Conservation (phyloP, 2,329 filamentous ascomycete species). For the Phialophora verrucosa region DNA sequence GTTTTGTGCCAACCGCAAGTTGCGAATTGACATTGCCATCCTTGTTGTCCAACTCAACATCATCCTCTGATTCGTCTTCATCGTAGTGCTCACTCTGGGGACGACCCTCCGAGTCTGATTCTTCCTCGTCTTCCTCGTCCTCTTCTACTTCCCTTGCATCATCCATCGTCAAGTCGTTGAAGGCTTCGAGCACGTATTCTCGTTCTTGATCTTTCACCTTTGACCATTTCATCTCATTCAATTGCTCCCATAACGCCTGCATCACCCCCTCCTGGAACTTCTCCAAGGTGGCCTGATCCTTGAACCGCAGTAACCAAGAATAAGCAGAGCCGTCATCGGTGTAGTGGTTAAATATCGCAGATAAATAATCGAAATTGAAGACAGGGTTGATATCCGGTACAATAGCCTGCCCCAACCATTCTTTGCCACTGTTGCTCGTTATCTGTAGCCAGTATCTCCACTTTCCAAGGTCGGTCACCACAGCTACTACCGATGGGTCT, state of each 20-base stretch:
- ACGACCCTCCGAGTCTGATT: constrained; percentile 67
- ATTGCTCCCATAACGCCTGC: constrained; percentile 94
- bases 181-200: constrained; percentile 93
- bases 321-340: constrained; percentile 84
- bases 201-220: constrained; percentile 91
- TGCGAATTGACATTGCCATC: constrained; percentile 90
- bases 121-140: constrained; percentile 63
- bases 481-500: constrained; percentile 74
- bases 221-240: constrained; percentile 91
- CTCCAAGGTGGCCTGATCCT: constrained; percentile 78
- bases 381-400: constrained; percentile 94
- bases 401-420: constrained; percentile 86
- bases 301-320: constrained; percentile 94
- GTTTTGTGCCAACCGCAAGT: constrained; percentile 93
- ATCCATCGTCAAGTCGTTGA: constrained; percentile 92
- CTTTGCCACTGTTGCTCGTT: constrained; percentile 68
- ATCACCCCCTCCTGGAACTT: constrained; percentile 92
- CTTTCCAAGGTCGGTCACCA: constrained; percentile 81
- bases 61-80: constrained; percentile 79
- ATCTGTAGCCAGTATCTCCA: constrained; percentile 98
- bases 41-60: constrained; percentile 68
- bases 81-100: constrained; percentile 76
- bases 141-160: constrained; percentile 68
- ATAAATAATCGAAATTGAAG: constrained; percentile 98
- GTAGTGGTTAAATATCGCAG: constrained; percentile 99